These are phyloP conservation scores for Tricladium varicosporioides DNA, from an alignment of 2,329 filamentous ascomycete genomes.

Conservation along the genomic window DNA sequence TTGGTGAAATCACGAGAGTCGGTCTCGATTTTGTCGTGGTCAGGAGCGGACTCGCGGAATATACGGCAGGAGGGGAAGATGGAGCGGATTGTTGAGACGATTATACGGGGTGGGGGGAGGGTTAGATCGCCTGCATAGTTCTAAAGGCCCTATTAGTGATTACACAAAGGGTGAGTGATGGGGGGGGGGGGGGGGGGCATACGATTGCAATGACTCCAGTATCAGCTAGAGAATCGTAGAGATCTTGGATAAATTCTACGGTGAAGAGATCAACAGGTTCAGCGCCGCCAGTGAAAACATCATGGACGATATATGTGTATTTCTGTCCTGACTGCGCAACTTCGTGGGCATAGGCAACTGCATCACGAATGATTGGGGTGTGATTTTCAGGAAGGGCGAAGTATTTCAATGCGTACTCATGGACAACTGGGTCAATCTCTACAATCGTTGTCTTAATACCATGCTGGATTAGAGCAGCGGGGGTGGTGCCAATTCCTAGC, in stretches of 20 bases:
- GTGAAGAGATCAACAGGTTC: slow-evolving; percentile 91
- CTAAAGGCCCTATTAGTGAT: slow-evolving; percentile 42
- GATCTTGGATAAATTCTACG: slow-evolving; percentile 71
- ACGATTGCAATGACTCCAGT: slow-evolving; percentile 87
- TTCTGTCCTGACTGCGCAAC: slow-evolving; percentile 41
- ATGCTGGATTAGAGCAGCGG: slow-evolving; percentile 80
- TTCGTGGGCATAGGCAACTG: slow-evolving; percentile 63
- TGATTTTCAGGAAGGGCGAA: slow-evolving; percentile 79
- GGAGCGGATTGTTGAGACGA: slow-evolving; percentile 76
- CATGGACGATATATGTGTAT: slow-evolving; percentile 94
- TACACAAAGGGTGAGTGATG: slow-evolving; percentile 16
- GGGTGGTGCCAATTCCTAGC: slow-evolving; percentile 88
- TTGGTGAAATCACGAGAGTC: slow-evolving; percentile 78
- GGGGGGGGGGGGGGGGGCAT: slow-evolving; percentile 34
- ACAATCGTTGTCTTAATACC: slow-evolving; percentile 92
- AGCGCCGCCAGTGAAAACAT: slow-evolving; percentile 95
- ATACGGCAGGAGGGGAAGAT: slow-evolving; percentile 90
- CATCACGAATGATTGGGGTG: slow-evolving; percentile 78
- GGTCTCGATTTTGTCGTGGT: slow-evolving; percentile 46
- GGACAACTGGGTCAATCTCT: slow-evolving; percentile 88
- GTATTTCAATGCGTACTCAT: slow-evolving; percentile 78
- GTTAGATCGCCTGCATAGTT: slow-evolving; percentile 92
- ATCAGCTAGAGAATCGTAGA: slow-evolving; percentile 69
- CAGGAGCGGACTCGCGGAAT: slow-evolving; percentile 71
- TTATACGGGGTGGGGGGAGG: slow-evolving; percentile 71